Percentiles rank a stretch among this genome's conserved stretches.
These are phyloP conservation scores for Bacidia rubella DNA, from an alignment of 495 filamentous ascomycete genomes.

Conservation along the genomic window DNA sequence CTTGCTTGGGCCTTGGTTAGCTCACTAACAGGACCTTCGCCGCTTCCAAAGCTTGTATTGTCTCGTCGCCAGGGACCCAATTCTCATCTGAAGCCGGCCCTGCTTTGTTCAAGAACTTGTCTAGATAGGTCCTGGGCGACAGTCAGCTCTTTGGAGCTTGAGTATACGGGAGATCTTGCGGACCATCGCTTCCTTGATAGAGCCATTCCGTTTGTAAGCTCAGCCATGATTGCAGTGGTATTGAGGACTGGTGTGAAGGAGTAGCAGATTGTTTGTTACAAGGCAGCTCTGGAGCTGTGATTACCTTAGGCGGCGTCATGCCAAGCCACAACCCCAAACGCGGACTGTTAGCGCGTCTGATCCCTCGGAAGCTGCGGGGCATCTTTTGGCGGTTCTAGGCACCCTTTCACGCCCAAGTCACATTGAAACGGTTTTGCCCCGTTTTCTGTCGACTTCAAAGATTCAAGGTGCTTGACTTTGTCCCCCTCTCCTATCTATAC, in stretches of 20 bases:
- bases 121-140: slow-evolving; percentile 56
- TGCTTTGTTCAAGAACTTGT: slow-evolving; percentile 56
- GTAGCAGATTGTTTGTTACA: too few species aligned
- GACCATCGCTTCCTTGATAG: slow-evolving; percentile 6
- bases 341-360: too few species aligned
- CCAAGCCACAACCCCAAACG: too few species aligned
- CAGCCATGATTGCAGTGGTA: slow-evolving; percentile 19
- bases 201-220: slow-evolving; percentile 1
- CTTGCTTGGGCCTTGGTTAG: neutral
- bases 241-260: slow-evolving; percentile 34
- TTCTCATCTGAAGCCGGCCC: slow-evolving; percentile 71
- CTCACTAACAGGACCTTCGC: slow-evolving; percentile 57
- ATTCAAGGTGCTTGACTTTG: neutral
- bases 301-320: too few species aligned
- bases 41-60: slow-evolving; percentile 44
- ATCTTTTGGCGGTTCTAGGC: too few species aligned
- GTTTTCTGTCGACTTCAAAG: neutral
- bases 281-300: too few species aligned
- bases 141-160: neutral
- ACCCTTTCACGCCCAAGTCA: too few species aligned
- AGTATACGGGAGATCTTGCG: neutral
- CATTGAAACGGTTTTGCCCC: neutral
- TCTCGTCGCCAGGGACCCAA: slow-evolving; percentile 47
- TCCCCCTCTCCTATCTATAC: neutral
- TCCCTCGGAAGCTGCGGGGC: too few species aligned